Base-by-base conservation (phyloP, 345 rosid species). In the Linum trigynum region DNA sequence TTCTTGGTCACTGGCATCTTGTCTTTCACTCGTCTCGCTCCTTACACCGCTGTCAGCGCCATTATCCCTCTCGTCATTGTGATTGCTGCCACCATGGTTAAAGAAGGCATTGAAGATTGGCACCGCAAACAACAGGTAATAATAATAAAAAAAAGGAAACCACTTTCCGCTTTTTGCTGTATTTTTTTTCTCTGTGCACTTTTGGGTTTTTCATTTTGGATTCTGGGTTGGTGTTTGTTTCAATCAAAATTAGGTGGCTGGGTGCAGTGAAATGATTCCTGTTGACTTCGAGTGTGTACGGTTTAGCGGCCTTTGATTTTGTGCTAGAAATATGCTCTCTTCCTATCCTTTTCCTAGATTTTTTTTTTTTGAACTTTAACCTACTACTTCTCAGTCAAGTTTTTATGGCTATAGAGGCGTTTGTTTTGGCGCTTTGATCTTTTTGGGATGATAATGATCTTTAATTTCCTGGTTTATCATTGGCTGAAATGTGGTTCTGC, bases 71-170 rank as follows among this genome's bases (percentile, higher is more conserved):
- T 94, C 45, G 79, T 77, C 42, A 76, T 84, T 65, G 99, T 94
- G 59, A 82, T 94, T 37, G 87, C 84, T 60, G 96, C 70, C 12
- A 86, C 95, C 15, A 94, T 94, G 97, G 97, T 81, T 59, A 94
- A 94, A 75, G 99, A 94, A 81, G 71, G 60, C 32, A 38, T 90
- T 43, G 99, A 94, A 79, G 99, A 94, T 69, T 88, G 96, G 91
- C 82, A 78, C 55, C 76, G 99, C 12, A 88, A 85, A 62, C 71
- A 64, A 68, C 99, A 94, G 97, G 98, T 92, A 67, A 56, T 63
- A 67, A 56, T 63, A 53, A 35, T 36, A 15, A 39, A 39, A 39
- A 23, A 2, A 59, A 23, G 1, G 32, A 1, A 23, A 23, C 32
- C 32, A 23, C 32, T 23, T 23, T 23, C 32, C 32, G 32, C 32